Conservation (phyloP, 2,329 filamentous ascomycete genomes). For the Cytospora piceae region DNA sequence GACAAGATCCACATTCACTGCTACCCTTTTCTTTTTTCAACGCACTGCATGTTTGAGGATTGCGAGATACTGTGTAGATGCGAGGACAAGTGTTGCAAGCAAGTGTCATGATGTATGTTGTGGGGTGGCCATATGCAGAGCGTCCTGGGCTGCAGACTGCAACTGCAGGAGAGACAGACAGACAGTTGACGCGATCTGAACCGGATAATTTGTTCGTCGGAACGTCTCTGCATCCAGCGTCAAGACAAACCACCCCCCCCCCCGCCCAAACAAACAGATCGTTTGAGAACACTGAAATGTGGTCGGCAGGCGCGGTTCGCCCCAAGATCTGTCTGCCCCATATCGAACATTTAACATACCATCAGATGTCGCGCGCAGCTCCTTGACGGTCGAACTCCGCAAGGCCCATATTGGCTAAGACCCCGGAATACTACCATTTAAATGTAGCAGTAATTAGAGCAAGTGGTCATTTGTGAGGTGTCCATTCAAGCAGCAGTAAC, state of each 20-base stretch:
- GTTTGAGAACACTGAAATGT: not conserved
- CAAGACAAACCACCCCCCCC: not conserved
- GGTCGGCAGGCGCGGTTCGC: not conserved
- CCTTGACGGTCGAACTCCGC: not conserved
- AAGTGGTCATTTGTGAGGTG: not conserved
- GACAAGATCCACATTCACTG: conserved; percentile 13
- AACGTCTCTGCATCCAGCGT: not conserved
- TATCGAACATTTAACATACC: not conserved
- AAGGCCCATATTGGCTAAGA: not conserved
- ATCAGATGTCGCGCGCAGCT: not conserved
- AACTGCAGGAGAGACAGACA: not conserved
- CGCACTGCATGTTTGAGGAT: not conserved
- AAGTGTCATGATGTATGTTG: not conserved
- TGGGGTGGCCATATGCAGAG: not conserved
- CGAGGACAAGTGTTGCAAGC: not conserved
- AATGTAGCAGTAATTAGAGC: not conserved
- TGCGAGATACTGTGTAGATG: not conserved
- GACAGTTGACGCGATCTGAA: not conserved
- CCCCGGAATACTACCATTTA: not conserved
- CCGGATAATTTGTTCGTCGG: not conserved
- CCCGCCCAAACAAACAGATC: too few species aligned
- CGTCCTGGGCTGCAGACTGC: not conserved
- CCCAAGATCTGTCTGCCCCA: not conserved
- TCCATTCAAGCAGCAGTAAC: not conserved
- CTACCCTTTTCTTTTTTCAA: not conserved